Evolutionary conservation across 139 green algal genomes (phyloP).

Genomic region (Haematococcus sp.): DNA sequence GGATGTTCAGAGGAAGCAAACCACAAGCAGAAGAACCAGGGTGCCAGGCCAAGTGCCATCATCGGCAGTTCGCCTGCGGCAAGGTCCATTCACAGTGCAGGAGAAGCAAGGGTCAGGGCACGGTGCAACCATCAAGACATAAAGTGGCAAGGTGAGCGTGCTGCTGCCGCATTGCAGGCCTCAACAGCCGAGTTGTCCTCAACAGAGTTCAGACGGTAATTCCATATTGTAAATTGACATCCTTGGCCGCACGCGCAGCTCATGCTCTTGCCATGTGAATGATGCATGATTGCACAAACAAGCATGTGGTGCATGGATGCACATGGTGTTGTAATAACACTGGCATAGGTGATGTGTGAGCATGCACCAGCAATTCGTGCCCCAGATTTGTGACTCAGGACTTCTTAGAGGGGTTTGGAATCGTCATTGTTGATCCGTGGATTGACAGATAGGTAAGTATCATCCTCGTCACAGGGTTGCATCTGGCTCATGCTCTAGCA

Average conservation of each 20-base stretch:
- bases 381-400: conserved; percentile 1
- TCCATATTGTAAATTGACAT: conserved; percentile 7
- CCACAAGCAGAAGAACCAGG: no score
- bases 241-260: neutral
- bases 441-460: conserved; percentile 20
- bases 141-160: no score
- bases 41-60: no score
- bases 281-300: no score
- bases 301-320: no score
- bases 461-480: neutral
- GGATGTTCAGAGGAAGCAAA: no score
- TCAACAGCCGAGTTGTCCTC: conserved; percentile 17
- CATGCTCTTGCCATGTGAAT: no score
- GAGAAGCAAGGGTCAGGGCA: no score
- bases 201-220: conserved; percentile 17
- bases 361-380: neutral
- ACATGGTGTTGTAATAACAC: neutral
- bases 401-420: conserved; percentile 22
- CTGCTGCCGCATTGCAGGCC: neutral
- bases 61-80: no score
- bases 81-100: no score
- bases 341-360: no score
- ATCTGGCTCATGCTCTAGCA: neutral
- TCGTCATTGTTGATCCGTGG: conserved; percentile 11
- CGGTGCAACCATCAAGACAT: no score